Evolutionary conservation across 2,329 filamentous ascomycete genomes (phyloP).

Genomic region (Fusarium abutilonis): DNA sequence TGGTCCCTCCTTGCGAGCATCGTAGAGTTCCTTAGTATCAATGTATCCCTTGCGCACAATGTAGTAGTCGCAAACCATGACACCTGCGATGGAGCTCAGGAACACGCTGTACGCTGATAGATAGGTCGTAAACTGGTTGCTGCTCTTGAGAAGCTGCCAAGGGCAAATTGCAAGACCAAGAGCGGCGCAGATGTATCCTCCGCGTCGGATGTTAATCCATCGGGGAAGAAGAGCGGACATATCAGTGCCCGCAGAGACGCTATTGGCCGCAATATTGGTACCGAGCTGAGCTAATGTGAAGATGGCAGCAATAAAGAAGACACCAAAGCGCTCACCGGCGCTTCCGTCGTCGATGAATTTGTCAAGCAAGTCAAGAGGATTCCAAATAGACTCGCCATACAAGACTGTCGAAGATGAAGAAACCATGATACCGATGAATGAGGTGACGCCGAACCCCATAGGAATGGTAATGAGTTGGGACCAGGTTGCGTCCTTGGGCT

Average conservation of each 20-base stretch:
- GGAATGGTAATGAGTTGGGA: slow-evolving; percentile 82
- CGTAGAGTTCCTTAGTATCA: slow-evolving; percentile 81
- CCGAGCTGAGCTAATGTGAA: slow-evolving; percentile 84
- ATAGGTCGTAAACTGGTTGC: slow-evolving; percentile 90
- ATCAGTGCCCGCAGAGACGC: slow-evolving; percentile 83
- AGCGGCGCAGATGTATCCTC: slow-evolving; percentile 83
- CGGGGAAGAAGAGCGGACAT: slow-evolving; percentile 82
- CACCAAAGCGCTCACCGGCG: slow-evolving; percentile 75
- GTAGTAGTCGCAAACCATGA: slow-evolving; percentile 91
- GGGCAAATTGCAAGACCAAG: slow-evolving; percentile 89
- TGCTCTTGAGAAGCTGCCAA: slow-evolving; percentile 77
- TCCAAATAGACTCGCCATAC: slow-evolving; percentile 75
- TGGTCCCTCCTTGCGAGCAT: slow-evolving; percentile 69
- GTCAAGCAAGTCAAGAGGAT: slow-evolving; percentile 74
- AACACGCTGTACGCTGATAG: slow-evolving; percentile 93
- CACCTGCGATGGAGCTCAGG: slow-evolving; percentile 91
- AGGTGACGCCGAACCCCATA: slow-evolving; percentile 77
- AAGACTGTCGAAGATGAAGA: slow-evolving; percentile 77
- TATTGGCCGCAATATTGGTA: slow-evolving; percentile 89
- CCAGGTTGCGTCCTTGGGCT: slow-evolving; percentile 80
- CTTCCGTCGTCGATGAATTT: slow-evolving; percentile 75
- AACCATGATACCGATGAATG: slow-evolving; percentile 84
- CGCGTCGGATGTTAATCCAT: slow-evolving; percentile 85
- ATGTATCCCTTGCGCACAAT: slow-evolving; percentile 83
- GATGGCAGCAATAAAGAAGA: slow-evolving; percentile 76